phyloP scores from a whole-genome alignment of 2,329 filamentous ascomycete species.

The Trichoderma aggressivum region DNA sequence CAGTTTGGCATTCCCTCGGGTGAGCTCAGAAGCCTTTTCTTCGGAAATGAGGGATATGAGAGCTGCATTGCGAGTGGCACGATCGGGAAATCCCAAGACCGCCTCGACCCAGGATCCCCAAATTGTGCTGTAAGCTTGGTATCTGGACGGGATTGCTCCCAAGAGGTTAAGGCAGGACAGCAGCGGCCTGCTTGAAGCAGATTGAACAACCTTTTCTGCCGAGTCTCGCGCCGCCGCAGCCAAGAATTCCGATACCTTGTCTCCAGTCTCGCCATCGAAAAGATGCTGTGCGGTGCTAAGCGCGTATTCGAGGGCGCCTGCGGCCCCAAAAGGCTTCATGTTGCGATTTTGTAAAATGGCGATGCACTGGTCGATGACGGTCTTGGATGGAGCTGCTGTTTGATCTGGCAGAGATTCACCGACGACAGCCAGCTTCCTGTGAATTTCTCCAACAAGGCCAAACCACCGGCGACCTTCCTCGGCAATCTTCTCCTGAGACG shows the following conservation, averaged over 20 bases:
- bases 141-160: constrained; percentile 41
- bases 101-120: constrained; percentile 46
- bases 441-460: constrained; percentile 49
- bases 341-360: constrained; percentile 48
- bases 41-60: constrained; percentile 48
- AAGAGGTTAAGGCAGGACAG: constrained; percentile 62
- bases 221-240: constrained; percentile 51
- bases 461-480: constrained; percentile 68
- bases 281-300: constrained; percentile 40
- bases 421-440: constrained; percentile 30
- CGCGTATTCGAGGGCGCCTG: constrained; percentile 42
- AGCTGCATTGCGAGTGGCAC: constrained; percentile 28
- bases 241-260: constrained; percentile 43
- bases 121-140: constrained; percentile 36
- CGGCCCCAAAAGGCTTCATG: constrained; percentile 56
- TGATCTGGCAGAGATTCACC: constrained; percentile 28
- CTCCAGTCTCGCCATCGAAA: constrained; percentile 34
- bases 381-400: constrained; percentile 29
- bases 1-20: constrained; percentile 38
- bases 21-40: constrained; percentile 37
- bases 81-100: constrained; percentile 35
- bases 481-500: constrained; percentile 67
- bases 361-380: constrained; percentile 35
- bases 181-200: constrained; percentile 65
- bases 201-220: constrained; percentile 58